Percentiles rank a stretch among this genome's conserved stretches.
phyloP scores from a whole-genome alignment of 805 yeast genomes.

The Cyberlindnera amylophila region DNA sequence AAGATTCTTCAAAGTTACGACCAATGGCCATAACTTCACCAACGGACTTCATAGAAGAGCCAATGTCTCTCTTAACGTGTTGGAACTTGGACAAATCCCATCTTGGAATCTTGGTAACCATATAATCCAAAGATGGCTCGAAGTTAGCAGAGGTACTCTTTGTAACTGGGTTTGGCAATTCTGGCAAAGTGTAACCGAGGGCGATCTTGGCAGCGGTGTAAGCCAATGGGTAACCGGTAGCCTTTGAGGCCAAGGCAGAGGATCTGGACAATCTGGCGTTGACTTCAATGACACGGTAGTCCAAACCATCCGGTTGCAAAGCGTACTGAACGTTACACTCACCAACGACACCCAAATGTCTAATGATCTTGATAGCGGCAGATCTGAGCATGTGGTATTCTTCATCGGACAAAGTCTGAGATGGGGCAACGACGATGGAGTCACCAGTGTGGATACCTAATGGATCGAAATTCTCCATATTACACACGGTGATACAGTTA shows the following conservation, averaged over 20 bases:
- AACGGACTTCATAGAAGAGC: slow-evolving; percentile 96
- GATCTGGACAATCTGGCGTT: slow-evolving; percentile 96
- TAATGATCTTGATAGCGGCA: slow-evolving; percentile 95
- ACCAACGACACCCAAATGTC: slow-evolving; percentile 98
- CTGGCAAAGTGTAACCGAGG: slow-evolving; percentile 90
- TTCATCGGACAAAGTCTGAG: slow-evolving; percentile 94
- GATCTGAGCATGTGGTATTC: slow-evolving; percentile 97
- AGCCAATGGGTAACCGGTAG: slow-evolving; percentile 98
- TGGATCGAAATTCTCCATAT: slow-evolving; percentile 99
- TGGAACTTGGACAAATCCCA: slow-evolving; percentile 97
- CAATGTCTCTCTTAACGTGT: slow-evolving; percentile 89
- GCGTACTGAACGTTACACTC: slow-evolving; percentile 99
- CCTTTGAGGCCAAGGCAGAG: slow-evolving; percentile 96
- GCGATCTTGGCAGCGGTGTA: slow-evolving; percentile 98
- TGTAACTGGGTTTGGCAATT: slow-evolving; percentile 93
- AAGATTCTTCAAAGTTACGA: slow-evolving; percentile 93
- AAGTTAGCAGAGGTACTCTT: slow-evolving; percentile 94
- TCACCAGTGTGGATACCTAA: slow-evolving; percentile 98
- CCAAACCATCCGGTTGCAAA: slow-evolving; percentile 91
- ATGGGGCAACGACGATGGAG: slow-evolving; percentile 97
- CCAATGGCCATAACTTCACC: slow-evolving; percentile 99
- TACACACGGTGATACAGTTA: slow-evolving; percentile 97
- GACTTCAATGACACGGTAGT: slow-evolving; percentile 95
- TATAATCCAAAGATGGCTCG: slow-evolving; percentile 94
- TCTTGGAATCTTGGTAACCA: slow-evolving; percentile 96